phyloP scores from a whole-genome alignment of 2,329 filamentous ascomycete genomes.

The Sporothrix humicola region DNA sequence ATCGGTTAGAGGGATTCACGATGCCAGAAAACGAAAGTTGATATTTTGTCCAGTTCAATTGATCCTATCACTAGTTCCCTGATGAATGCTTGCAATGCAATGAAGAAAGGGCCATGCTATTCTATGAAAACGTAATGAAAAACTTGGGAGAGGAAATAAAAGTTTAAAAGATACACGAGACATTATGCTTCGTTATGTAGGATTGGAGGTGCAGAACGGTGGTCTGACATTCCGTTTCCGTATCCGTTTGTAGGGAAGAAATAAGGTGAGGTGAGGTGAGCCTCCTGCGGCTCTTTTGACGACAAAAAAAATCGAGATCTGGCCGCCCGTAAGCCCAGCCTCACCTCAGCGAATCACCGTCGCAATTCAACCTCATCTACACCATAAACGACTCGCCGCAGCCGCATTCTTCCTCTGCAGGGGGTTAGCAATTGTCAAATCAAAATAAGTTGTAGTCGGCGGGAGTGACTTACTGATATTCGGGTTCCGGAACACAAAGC shows the following conservation, averaged over 20 bases:
- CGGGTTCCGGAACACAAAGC: constrained; percentile 94
- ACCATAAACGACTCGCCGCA: constrained; percentile 98
- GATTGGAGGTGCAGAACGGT: not conserved
- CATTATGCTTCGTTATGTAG: not conserved
- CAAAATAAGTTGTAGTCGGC: too few relatives aligned
- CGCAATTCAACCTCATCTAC: constrained; percentile 41
- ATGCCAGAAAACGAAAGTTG: not conserved
- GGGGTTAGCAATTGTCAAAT: too few relatives aligned
- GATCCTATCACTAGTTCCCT: not conserved
- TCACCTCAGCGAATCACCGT: not conserved
- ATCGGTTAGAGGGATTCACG: not conserved
- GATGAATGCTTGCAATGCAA: not conserved
- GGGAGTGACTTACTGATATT: constrained; percentile 99
- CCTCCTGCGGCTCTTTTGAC: too few relatives aligned
- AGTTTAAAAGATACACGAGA: not conserved
- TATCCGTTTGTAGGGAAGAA: not conserved
- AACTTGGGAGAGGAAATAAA: not conserved
- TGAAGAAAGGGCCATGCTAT: constrained; percentile 12
- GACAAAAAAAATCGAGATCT: too few relatives aligned
- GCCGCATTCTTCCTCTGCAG: constrained; percentile 89
- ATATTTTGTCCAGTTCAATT: not conserved
- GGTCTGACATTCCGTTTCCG: not conserved
- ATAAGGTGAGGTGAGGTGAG: too few relatives aligned
- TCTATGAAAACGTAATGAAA: not conserved
- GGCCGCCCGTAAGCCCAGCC: too few relatives aligned